Base-by-base conservation (phyloP, 2,329 filamentous ascomycete genomes). In the Cercospora sp. region DNA sequence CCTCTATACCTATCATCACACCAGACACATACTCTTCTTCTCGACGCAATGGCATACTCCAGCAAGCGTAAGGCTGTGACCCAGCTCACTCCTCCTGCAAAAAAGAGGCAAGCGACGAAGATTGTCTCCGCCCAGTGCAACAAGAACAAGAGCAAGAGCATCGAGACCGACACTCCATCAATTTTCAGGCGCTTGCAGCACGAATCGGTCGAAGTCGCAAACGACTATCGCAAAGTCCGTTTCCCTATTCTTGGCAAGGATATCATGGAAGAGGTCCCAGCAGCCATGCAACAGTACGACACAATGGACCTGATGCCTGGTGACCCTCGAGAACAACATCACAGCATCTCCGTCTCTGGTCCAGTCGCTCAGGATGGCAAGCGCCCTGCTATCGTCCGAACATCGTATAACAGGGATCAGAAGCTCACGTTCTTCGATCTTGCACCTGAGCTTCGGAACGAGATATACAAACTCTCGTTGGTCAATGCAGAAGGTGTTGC, bases 381-480 rank as follows among this genome's bases (percentile, higher is more conserved):
- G 36, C 36, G 36, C 36, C 36, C 36, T n/a, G 36, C 36, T 1
- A n/a, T 42, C 6, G 16, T 42, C 18, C 20, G 10, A 1, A 23
- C 20, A 0, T 1, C 18, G 5, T 13, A 51, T 9, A 23, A 51
- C 45, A 51, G 20, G 20, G 45, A 13, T 2, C 45, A 16, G 5
- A 51, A 51, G 53, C 53, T 30, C 53, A 58, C 16, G 2, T 66
- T 66, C 64, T 55, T 55, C 18, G 57, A 61, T 45, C 63, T 71
- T 1, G 63, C 69, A 9, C 40, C 57, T 3, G 69, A 71, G 20
- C 20, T 71, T 16, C 68, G 69, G 13, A 69, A 71, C 36, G 36
- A 69, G 13, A 71, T 71, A 12, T 69, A 68, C 40, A 16, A 28
- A 10, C 36, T 68, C 5, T 64, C 60, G 3, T 31, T 60, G 8